Percentiles rank a stretch among this genome's conserved stretches.
Evolutionary conservation across 2,329 filamentous ascomycete genomes (phyloP).

Genomic region (Verticillium zaregamsianum): DNA sequence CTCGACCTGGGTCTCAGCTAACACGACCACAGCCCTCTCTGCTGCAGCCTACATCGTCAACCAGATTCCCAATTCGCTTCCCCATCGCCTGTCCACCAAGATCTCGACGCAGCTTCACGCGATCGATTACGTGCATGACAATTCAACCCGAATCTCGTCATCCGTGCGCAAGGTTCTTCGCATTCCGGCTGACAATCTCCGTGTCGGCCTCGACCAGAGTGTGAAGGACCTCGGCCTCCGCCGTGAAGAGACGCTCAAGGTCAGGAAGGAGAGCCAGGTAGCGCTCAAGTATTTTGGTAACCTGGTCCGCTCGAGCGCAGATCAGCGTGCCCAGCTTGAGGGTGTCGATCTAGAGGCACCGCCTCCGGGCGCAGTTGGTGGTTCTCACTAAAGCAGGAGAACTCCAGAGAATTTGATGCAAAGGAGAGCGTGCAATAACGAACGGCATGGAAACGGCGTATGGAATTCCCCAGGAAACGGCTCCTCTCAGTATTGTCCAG

Average conservation of each 20-base stretch:
- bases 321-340: slow-evolving; percentile 45
- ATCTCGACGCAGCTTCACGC: slow-evolving; percentile 74
- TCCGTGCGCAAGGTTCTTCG: slow-evolving; percentile 87
- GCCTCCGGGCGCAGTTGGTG: slow-evolving; percentile 27
- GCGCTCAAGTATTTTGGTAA: slow-evolving; percentile 89
- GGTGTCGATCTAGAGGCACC: slow-evolving; percentile 52
- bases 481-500: neutral
- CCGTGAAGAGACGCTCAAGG: slow-evolving; percentile 78
- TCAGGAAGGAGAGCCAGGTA: slow-evolving; percentile 77
- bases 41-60: slow-evolving; percentile 77
- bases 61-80: slow-evolving; percentile 85
- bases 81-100: slow-evolving; percentile 78
- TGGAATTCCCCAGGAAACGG: neutral
- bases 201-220: slow-evolving; percentile 75
- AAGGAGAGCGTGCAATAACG: neutral
- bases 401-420: neutral
- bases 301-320: slow-evolving; percentile 63
- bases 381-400: neutral
- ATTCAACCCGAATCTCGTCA: slow-evolving; percentile 76
- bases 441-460: neutral
- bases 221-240: slow-evolving; percentile 78
- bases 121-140: slow-evolving; percentile 89
- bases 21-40: slow-evolving; percentile 57
- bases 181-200: slow-evolving; percentile 80
- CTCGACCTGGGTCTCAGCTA: slow-evolving; percentile 17